Percentiles rank a stretch among this genome's conserved stretches.
Evolutionary conservation across 805 yeast species (phyloP).

Genomic region (Hanseniaspora valbyensis): DNA sequence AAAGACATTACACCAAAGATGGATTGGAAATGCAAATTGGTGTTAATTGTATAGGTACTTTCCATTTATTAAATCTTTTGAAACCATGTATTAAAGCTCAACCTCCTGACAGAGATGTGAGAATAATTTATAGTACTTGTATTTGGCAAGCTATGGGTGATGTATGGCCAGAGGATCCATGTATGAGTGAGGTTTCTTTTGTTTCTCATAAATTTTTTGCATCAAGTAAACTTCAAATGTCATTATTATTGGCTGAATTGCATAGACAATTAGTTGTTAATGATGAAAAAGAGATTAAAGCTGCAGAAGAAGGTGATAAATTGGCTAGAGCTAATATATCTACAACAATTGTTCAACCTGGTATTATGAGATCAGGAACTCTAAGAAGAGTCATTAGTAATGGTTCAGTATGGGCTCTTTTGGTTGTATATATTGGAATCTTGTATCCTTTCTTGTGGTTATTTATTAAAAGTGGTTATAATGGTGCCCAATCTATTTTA

Average conservation of each 20-base stretch:
- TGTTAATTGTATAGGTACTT: conserved; percentile 69
- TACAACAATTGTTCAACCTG: conserved; percentile 77
- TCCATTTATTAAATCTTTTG: conserved; percentile 64
- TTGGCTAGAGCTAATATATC: conserved; percentile 49
- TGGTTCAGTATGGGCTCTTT: conserved; percentile 56
- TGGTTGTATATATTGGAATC: conserved; percentile 46
- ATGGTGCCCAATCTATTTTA: conserved; percentile 71
- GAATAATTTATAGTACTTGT: conserved; percentile 72
- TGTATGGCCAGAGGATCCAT: conserved; percentile 49
- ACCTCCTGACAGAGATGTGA: conserved; percentile 89
- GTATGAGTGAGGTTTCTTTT: conserved; percentile 51
- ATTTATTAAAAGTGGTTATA: conserved; percentile 57
- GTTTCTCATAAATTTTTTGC: conserved; percentile 62
- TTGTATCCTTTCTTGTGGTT: conserved; percentile 77
- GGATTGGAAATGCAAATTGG: conserved; percentile 83
- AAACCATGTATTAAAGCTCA: conserved; percentile 80
- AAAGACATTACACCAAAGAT: conserved; percentile 59
- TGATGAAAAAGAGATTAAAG: conserved; percentile 49
- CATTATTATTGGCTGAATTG: conserved; percentile 65
- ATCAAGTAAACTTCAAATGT: conserved; percentile 63
- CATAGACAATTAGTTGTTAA: conserved; percentile 52
- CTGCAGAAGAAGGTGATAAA: conserved; percentile 44
- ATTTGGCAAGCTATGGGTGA: conserved; percentile 63
- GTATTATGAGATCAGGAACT: conserved; percentile 78
- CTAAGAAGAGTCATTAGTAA: conserved; percentile 66